phyloP scores from a whole-genome alignment of 768 basidiomycete genomes.

The Gymnopilus junonius region DNA sequence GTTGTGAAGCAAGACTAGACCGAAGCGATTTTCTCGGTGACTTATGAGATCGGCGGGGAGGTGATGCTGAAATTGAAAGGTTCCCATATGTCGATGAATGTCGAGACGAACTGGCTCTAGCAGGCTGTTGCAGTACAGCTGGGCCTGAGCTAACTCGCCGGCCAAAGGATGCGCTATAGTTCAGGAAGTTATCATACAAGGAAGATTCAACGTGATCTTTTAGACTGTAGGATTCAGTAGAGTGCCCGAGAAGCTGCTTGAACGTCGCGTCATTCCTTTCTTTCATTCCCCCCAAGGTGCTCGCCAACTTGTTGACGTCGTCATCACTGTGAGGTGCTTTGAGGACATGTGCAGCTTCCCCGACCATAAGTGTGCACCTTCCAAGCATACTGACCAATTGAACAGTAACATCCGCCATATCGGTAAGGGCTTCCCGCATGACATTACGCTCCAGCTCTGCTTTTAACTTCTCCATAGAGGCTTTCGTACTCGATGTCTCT shows the following conservation, averaged over 20 bases:
- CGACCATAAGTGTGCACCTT: slow-evolving; percentile 73
- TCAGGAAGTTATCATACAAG: slow-evolving; percentile 52
- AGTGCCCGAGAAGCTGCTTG: slow-evolving; percentile 66
- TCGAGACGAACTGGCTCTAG: slow-evolving; percentile 31
- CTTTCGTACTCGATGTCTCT: slow-evolving; percentile 65
- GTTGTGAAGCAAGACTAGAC: slow-evolving; percentile 60
- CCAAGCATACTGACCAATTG: slow-evolving; percentile 82
- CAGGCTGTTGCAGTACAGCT: slow-evolving; percentile 40
- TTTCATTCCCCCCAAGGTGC: slow-evolving; percentile 56
- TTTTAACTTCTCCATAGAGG: slow-evolving; percentile 72
- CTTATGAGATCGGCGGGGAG: slow-evolving; percentile 51
- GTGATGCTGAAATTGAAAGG: slow-evolving; percentile 55
- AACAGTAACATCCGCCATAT: slow-evolving; percentile 71
- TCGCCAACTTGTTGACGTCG: slow-evolving; percentile 52
- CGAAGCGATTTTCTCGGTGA: slow-evolving; percentile 78
- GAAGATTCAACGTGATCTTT: slow-evolving; percentile 37
- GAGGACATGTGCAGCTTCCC: slow-evolving; percentile 54
- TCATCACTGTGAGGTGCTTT: slow-evolving; percentile 34
- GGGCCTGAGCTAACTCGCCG: slow-evolving; percentile 57
- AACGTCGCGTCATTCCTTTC: slow-evolving; percentile 75
- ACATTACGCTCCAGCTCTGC: slow-evolving; percentile 69
- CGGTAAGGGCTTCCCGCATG: slow-evolving; percentile 60
- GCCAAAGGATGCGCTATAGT: slow-evolving; percentile 52
- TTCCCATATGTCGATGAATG: slow-evolving; percentile 44
- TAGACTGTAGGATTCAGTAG: slow-evolving; percentile 61